Percentiles rank a stretch among this genome's conserved stretches.
phyloP scores from a whole-genome alignment of 2,329 filamentous ascomycete genomes.

The Colletotrichum eleusines region DNA sequence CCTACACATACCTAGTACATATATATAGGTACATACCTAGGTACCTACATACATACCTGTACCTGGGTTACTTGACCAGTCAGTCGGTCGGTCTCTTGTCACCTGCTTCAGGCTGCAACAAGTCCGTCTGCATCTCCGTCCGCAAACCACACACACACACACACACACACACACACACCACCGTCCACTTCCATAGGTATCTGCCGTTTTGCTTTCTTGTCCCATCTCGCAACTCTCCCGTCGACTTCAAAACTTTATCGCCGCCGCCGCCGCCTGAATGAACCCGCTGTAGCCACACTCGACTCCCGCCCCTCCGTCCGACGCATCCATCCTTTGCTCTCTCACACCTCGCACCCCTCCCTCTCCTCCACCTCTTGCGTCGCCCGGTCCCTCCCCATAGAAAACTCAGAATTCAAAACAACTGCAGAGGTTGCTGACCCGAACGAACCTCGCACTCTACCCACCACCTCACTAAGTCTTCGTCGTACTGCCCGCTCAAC shows the following conservation, averaged over 20 bases:
- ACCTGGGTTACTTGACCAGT: too few relatives aligned
- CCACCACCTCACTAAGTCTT: not conserved
- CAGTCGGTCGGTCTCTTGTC: not conserved
- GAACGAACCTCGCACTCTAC: not conserved
- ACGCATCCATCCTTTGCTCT: constrained; percentile 10
- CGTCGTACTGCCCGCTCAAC: not conserved
- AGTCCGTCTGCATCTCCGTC: constrained; percentile 7
- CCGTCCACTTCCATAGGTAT: not conserved
- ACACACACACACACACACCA: too few relatives aligned
- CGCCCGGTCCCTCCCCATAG: not conserved
- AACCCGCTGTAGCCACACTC: constrained; percentile 33
- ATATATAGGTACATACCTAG: too few relatives aligned
- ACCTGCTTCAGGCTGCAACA: constrained; percentile 1
- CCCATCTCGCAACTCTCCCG: constrained; percentile 8
- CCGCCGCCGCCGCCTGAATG: constrained; percentile 33
- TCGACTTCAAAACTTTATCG: constrained; percentile 32
- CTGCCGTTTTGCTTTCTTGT: constrained; percentile 8
- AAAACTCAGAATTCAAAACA: not conserved
- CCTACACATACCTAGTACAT: too few relatives aligned
- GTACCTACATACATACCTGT: too few relatives aligned
- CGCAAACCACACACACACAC: not conserved
- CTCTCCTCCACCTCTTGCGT: constrained; percentile 17
- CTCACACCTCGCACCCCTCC: not conserved
- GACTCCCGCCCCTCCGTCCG: constrained; percentile 13
- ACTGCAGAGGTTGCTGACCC: not conserved